phyloP scores from a whole-genome alignment of 768 basidiomycete genomes.

The Podaxis mareebaensis region DNA sequence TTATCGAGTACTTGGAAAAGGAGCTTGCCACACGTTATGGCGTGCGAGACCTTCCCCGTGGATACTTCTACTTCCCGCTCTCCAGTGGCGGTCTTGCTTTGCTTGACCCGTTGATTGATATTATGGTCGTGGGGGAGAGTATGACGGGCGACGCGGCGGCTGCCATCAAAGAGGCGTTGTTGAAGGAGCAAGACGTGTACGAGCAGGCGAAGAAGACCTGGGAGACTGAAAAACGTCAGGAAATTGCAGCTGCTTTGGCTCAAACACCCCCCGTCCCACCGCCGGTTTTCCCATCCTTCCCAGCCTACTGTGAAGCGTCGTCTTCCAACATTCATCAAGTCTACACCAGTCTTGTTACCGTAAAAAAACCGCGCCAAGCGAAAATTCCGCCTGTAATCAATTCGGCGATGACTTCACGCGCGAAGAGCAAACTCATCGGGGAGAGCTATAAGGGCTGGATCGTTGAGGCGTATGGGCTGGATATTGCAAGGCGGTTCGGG shows the following conservation, averaged over 20 bases:
- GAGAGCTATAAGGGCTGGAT: constrained; percentile 37
- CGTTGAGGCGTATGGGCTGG: constrained; percentile 38
- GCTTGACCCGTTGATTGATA: constrained; percentile 37
- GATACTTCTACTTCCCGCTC: constrained; percentile 42
- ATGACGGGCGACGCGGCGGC: constrained; percentile 19
- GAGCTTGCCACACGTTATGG: constrained; percentile 31
- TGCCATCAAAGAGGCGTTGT: constrained; percentile 6
- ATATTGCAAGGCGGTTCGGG: constrained; percentile 39
- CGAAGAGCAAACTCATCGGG: constrained; percentile 17
- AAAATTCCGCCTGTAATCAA: constrained; percentile 1
- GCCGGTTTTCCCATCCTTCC: background rate
- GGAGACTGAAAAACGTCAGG: background rate
- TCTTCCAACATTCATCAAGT: background rate
- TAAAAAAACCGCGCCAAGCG: background rate
- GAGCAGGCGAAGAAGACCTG: background rate
- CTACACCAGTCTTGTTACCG: background rate
- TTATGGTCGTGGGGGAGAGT: constrained; percentile 28
- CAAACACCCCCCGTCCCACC: background rate
- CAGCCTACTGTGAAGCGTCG: background rate
- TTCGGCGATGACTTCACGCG: constrained; percentile 6
- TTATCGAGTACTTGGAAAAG: constrained; percentile 24
- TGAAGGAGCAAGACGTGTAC: constrained; percentile 10
- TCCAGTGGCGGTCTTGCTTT: constrained; percentile 37
- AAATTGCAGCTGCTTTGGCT: background rate
- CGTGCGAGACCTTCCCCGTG: constrained; percentile 35